Evolutionary conservation across 805 yeast species (phyloP).

Genomic region (Teunomyces funiuensis): DNA sequence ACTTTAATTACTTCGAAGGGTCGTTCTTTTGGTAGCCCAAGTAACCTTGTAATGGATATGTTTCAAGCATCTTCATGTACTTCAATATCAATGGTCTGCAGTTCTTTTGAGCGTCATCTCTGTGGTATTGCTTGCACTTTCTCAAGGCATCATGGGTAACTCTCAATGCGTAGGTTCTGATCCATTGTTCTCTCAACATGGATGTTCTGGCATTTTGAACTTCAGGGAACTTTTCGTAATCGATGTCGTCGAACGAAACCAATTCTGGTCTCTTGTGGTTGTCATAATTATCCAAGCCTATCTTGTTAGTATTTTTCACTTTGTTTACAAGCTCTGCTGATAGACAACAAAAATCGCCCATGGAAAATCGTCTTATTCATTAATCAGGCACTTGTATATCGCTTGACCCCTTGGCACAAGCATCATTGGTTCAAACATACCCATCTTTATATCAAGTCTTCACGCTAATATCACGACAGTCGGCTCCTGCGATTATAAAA

Average conservation of each 20-base stretch:
- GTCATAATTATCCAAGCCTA: constrained; percentile 33
- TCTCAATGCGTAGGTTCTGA: constrained; percentile 65
- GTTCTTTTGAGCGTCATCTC: constrained; percentile 57
- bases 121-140: constrained; percentile 67
- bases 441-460: constrained; percentile 13
- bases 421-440: constrained; percentile 13
- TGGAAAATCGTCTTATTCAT: background rate
- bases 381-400: background rate
- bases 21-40: constrained; percentile 88
- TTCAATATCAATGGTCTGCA: constrained; percentile 77
- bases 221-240: constrained; percentile 63
- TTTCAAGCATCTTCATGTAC: constrained; percentile 75
- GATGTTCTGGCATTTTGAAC: constrained; percentile 75
- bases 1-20: constrained; percentile 56
- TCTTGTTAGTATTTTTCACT: constrained; percentile 12
- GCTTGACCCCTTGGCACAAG: background rate
- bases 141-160: constrained; percentile 72
- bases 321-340: background rate
- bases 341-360: background rate
- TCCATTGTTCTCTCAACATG: constrained; percentile 76
- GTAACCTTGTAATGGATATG: constrained; percentile 67
- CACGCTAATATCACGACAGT: constrained; percentile 6
- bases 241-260: constrained; percentile 82
- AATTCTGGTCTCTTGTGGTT: constrained; percentile 59
- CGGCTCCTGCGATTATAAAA: constrained; percentile 15